Base-by-base conservation (phyloP, 345 rosid genomes). In the Passiflora organensis region DNA sequence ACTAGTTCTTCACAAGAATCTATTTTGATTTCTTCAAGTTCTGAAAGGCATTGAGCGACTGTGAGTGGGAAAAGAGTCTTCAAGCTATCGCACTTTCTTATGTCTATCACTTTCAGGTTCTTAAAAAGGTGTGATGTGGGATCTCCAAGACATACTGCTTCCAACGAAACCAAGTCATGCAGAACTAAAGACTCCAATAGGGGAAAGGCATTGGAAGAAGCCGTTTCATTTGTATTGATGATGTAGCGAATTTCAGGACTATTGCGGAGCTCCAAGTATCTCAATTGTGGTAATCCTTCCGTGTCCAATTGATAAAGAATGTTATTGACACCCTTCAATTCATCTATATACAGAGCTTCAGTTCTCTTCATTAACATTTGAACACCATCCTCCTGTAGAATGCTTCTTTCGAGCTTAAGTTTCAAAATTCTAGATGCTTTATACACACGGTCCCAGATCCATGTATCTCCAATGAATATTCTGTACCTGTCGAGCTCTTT, bases 111-210 rank as follows among this genome's bases (percentile, higher is more conserved):
- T 24, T 20, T 50, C 32, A 74, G 37, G 2, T 51, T 38, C 5
- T 16, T 1, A 13, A 76, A 68, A 8, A 68, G 53, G 6, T 45
- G 14, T 6, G 13, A 8, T 1, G 2, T 2, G 0, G 58, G 52
- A 10, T 1, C 34, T 9, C 69, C 71, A 10, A 13, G 4, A 3
- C 43, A 65, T 17, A 74, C 43, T 41, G 65, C 43, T 55, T 60
- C 65, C 62, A 74, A 54, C 52, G 58, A 55, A 9, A 28, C 16
- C 55, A 62, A 28, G 48, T 25, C 38, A 1, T 36, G 1, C 10
- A 74, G 63, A 54, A 28, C 16, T 17, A 74, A 45, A 0, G 72
- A 56, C 59, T 69, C 72, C 63, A 74, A 46, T 16, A 16, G 34
- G 0, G 68, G 46, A 43, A 74, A 65, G 17, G 63, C 49, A 12